These are phyloP conservation scores for Xerocomus cyaneibrunnescens DNA, from an alignment of 1,284 basidiomycete genomes.

Conservation along the genomic window DNA sequence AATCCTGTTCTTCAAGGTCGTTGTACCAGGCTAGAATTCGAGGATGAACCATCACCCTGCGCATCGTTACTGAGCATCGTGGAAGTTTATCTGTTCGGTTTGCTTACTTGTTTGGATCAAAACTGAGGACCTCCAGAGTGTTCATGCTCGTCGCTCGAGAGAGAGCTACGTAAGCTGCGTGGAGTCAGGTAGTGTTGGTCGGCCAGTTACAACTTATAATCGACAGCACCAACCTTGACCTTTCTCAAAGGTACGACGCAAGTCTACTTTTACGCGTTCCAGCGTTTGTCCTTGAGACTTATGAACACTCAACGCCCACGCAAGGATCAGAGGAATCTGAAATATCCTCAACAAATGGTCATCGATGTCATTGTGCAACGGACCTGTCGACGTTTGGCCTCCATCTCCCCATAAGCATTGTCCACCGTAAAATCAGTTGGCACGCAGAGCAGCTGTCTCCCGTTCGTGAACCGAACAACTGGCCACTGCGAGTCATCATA, in stretches of 20 bases:
- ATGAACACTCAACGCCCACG: slow-evolving; percentile 84
- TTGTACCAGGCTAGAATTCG: slow-evolving; percentile 36
- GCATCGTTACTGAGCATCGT: not conserved
- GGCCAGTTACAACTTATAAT: not conserved
- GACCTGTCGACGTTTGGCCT: slow-evolving; percentile 57
- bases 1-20: slow-evolving; percentile 24
- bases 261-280: slow-evolving; percentile 71
- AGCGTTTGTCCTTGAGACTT: slow-evolving; percentile 87
- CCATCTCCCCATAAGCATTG: slow-evolving; percentile 50
- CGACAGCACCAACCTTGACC: slow-evolving; percentile 56
- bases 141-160: slow-evolving; percentile 88
- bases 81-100: not conserved
- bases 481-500: slow-evolving; percentile 48
- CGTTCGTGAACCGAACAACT: slow-evolving; percentile 53
- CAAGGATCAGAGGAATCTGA: slow-evolving; percentile 74
- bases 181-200: not conserved
- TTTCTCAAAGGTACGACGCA: slow-evolving; percentile 72
- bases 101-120: slow-evolving; percentile 68
- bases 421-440: slow-evolving; percentile 59
- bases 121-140: slow-evolving; percentile 81
- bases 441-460: slow-evolving; percentile 44
- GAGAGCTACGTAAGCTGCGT: slow-evolving; percentile 87
- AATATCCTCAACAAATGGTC: not conserved
- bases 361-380: not conserved
- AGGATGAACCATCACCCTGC: slow-evolving; percentile 51